These are phyloP conservation scores for Phytophthora fragariaefolia DNA, from an alignment of 352 stramenopile genomes.

Conservation along the genomic window DNA sequence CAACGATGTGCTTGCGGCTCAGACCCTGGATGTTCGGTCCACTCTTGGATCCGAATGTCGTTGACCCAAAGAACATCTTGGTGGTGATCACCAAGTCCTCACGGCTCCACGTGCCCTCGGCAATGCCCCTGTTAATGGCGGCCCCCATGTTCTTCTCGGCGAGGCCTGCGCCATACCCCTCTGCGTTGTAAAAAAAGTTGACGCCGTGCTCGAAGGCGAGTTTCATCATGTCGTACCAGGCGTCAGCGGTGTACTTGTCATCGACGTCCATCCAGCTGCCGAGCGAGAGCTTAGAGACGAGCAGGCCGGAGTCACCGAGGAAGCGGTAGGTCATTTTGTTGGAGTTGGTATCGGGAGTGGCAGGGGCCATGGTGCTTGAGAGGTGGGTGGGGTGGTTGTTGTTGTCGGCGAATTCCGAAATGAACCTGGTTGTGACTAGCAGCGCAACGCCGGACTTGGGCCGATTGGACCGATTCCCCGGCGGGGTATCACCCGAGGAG, in stretches of 20 bases:
- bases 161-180: neutral
- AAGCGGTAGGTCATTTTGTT: slow-evolving; percentile 51
- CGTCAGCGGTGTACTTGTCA: too few species aligned
- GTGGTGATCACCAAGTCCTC: slow-evolving; percentile 7
- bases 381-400: too few species aligned
- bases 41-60: slow-evolving; percentile 16
- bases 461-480: too few species aligned
- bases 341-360: neutral
- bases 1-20: too few species aligned
- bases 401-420: slow-evolving; percentile 2
- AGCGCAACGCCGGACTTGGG: neutral
- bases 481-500: too few species aligned
- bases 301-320: slow-evolving; percentile 48
- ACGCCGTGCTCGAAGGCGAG: neutral
- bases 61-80: slow-evolving; percentile 35
- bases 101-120: too few species aligned
- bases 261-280: too few species aligned
- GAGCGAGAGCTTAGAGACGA: too few species aligned
- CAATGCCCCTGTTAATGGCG: slow-evolving; percentile 17
- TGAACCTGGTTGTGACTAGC: neutral
- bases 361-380: neutral
- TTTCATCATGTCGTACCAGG: too few species aligned
- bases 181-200: neutral
- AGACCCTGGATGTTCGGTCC: too few species aligned
- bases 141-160: slow-evolving; percentile 1